Evolutionary conservation across 2,329 filamentous ascomycete genomes (phyloP).

Genomic region (Colletotrichum incanum): DNA sequence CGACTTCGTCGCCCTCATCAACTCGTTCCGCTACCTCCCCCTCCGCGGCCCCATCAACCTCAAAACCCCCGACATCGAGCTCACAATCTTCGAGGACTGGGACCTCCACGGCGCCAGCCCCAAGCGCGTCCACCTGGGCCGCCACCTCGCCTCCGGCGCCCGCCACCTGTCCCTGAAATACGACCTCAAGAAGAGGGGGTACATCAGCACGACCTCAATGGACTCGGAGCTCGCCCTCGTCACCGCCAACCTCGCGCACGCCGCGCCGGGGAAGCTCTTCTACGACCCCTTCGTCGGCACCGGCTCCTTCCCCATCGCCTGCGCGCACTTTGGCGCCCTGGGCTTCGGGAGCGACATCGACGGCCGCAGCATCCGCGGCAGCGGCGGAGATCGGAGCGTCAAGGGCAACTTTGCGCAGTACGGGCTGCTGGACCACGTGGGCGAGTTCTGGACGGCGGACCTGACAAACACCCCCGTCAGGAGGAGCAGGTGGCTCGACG

Average conservation of each 20-base stretch:
- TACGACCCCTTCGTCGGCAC: conserved; percentile 98
- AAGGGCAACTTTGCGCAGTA: conserved; percentile 90
- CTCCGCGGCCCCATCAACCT: conserved; percentile 86
- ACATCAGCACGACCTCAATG: conserved; percentile 98
- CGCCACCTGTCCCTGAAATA: conserved; percentile 80
- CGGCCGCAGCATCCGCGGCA: conserved; percentile 87
- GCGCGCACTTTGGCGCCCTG: conserved; percentile 89
- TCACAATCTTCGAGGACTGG: conserved; percentile 89
- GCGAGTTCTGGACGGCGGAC: conserved; percentile 88
- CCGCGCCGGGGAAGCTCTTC: conserved; percentile 86
- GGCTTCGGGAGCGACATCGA: conserved; percentile 95
- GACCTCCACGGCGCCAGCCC: conserved; percentile 66
- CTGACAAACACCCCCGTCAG: conserved; percentile 88
- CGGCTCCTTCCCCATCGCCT: conserved; percentile 91
- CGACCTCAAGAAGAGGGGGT: conserved; percentile 92
- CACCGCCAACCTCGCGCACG: conserved; percentile 91
- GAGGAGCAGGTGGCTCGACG: conserved; percentile 78
- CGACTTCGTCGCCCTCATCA: conserved; percentile 82
- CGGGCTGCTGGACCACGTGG: conserved; percentile 73
- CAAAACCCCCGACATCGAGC: conserved; percentile 80
- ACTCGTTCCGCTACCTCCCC: conserved; percentile 83
- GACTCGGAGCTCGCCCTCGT: conserved; percentile 93
- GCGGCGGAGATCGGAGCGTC: conserved; percentile 66
- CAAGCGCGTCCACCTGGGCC: conserved; percentile 76
- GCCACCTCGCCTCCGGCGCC: conserved; percentile 77